phyloP scores from a whole-genome alignment of 2,329 filamentous ascomycete species.

The Talaromyces verruculosus region DNA sequence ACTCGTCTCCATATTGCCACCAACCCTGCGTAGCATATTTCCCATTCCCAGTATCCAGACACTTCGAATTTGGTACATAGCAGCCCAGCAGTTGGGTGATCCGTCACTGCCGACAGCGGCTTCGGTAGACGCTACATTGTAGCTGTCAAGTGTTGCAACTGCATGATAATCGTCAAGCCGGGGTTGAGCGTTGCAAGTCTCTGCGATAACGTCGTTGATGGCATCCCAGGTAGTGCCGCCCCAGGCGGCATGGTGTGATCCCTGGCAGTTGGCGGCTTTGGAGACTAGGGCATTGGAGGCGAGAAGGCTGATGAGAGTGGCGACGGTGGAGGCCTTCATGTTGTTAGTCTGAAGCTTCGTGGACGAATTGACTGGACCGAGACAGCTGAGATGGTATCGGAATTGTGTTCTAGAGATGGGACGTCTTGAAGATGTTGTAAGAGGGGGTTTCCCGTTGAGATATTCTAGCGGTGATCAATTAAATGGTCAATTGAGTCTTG shows the following conservation, averaged over 20 bases:
- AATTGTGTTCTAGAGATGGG: background rate
- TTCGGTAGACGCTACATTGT: background rate
- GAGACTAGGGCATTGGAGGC: background rate
- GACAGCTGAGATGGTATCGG: background rate
- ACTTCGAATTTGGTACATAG: background rate
- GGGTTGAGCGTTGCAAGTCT: background rate
- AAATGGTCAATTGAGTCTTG: too few species aligned
- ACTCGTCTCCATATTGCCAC: slow-evolving; percentile 6
- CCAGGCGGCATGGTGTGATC: background rate
- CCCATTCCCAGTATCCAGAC: background rate
- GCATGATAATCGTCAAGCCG: too few species aligned
- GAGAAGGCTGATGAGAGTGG: background rate
- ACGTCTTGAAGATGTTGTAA: background rate
- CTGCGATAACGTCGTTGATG: background rate
- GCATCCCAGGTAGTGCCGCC: background rate
- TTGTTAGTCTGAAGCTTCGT: background rate
- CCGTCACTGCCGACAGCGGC: background rate
- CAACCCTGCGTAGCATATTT: background rate
- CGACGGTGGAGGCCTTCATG: background rate
- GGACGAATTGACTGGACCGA: background rate
- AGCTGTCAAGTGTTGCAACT: background rate
- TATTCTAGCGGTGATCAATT: too few species aligned
- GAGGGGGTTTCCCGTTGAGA: too few species aligned
- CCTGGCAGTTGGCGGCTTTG: background rate
- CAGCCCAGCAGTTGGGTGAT: background rate